Evolutionary conservation across 2,329 filamentous ascomycete genomes (phyloP).

Genomic region (Alternaria sp.): DNA sequence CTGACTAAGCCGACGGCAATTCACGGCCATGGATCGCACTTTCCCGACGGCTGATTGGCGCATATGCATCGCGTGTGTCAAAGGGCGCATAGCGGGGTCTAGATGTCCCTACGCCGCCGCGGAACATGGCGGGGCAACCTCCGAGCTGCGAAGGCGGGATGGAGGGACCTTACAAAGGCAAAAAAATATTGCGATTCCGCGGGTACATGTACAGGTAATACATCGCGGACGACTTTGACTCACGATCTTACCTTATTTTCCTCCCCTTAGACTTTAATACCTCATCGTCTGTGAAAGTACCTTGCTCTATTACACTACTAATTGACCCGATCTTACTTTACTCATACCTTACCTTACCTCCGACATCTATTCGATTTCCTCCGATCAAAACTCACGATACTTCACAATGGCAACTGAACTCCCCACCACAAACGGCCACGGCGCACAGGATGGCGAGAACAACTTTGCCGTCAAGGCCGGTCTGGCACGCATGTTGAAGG

Average conservation of each 20-base stretch:
- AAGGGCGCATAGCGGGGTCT: slow-evolving; percentile 27
- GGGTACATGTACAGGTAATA: slow-evolving; percentile 29
- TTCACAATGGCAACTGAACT: slow-evolving; percentile 55
- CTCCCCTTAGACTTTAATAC: background rate
- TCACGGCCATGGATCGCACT: slow-evolving; percentile 20
- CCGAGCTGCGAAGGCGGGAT: slow-evolving; percentile 21
- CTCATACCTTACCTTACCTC: background rate
- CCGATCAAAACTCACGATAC: background rate
- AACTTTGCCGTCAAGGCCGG: slow-evolving; percentile 92
- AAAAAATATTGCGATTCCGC: slow-evolving; percentile 38
- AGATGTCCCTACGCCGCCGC: slow-evolving; percentile 11
- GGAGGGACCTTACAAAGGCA: slow-evolving; percentile 24
- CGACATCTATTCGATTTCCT: background rate
- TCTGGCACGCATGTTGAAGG: slow-evolving; percentile 97
- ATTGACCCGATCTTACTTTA: background rate
- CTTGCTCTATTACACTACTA: slow-evolving; percentile 2
- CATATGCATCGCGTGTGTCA: slow-evolving; percentile 26
- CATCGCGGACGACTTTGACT: slow-evolving; percentile 26
- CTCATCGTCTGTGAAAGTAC: background rate
- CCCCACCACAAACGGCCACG: slow-evolving; percentile 54
- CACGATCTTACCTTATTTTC: slow-evolving; percentile 16
- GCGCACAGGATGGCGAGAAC: slow-evolving; percentile 54
- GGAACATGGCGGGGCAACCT: slow-evolving; percentile 21
- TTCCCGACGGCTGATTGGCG: slow-evolving; percentile 22
- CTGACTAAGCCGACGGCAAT: slow-evolving; percentile 33